phyloP scores from a whole-genome alignment of 345 rosid genomes.

The Streptanthus diversifolius region DNA sequence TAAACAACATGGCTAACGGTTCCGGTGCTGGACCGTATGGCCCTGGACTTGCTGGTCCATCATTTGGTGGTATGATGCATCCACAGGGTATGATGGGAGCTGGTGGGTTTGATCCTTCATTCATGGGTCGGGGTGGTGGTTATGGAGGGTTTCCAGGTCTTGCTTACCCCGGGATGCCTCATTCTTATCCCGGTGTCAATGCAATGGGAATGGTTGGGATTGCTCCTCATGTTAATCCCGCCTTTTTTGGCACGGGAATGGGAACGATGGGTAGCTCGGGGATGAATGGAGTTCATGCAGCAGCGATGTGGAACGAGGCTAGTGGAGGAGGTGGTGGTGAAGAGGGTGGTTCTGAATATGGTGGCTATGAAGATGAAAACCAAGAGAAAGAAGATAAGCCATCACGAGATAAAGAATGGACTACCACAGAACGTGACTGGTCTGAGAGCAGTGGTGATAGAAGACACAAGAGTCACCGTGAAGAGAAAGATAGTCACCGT shows the following conservation, averaged over 20 bases:
- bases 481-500: constrained; percentile 60
- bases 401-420: constrained; percentile 57
- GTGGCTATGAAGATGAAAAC: constrained; percentile 64
- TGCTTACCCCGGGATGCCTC: constrained; percentile 74
- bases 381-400: constrained; percentile 66
- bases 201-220: constrained; percentile 78
- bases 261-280: constrained; percentile 67
- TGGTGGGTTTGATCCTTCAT: constrained; percentile 81
- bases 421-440: constrained; percentile 66
- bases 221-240: constrained; percentile 91
- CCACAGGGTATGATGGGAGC: constrained; percentile 77
- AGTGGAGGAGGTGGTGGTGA: constrained; percentile 83
- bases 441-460: constrained; percentile 61
- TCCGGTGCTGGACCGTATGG: constrained; percentile 63
- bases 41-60: constrained; percentile 66
- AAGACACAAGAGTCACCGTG: constrained; percentile 61
- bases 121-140: constrained; percentile 72
- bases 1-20: constrained; percentile 59
- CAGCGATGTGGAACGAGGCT: constrained; percentile 67
- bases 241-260: constrained; percentile 71
- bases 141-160: constrained; percentile 77
- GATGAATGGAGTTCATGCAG: constrained; percentile 62
- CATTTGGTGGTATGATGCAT: constrained; percentile 72
- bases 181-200: constrained; percentile 68
- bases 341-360: constrained; percentile 84